phyloP scores from a whole-genome alignment of 176 grass and related monocot genomes.

The Thalia dealbata region DNA sequence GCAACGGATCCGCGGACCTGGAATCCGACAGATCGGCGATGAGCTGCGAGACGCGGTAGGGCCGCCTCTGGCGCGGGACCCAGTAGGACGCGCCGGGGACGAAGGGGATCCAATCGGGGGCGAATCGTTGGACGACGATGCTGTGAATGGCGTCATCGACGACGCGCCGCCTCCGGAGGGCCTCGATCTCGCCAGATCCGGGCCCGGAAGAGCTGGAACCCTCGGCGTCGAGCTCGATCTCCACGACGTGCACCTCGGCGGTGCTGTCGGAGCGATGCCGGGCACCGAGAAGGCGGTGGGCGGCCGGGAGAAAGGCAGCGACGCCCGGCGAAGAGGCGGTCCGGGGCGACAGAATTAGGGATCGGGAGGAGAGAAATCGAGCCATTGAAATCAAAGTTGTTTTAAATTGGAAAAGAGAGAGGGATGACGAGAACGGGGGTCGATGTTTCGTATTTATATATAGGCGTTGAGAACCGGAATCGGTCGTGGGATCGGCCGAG shows the following conservation, averaged over 20 bases:
- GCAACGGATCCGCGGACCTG: constrained; percentile 30
- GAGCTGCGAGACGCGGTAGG: constrained; percentile 28
- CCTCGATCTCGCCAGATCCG: constrained; percentile 20
- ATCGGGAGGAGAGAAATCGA: neutral
- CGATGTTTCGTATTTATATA: too few relatives aligned
- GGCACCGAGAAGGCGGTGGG: constrained; percentile 7
- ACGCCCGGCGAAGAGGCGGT: constrained; percentile 23
- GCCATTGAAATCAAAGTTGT: neutral
- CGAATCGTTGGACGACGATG: constrained; percentile 49
- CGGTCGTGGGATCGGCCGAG: too few relatives aligned
- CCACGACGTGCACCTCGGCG: constrained; percentile 50
- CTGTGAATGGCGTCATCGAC: constrained; percentile 59
- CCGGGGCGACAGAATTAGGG: constrained; percentile 9
- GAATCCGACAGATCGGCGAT: constrained; percentile 8
- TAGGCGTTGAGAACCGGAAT: too few relatives aligned
- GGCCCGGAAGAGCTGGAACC: constrained; percentile 34
- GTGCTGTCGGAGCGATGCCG: constrained; percentile 27
- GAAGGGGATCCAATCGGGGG: constrained; percentile 88
- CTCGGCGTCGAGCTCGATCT: constrained; percentile 15
- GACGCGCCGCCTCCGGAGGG: constrained; percentile 36
- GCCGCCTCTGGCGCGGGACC: constrained; percentile 41
- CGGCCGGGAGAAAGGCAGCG: neutral
- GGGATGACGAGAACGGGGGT: neutral
- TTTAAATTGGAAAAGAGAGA: neutral
- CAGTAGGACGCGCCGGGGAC: constrained; percentile 81